Conservation (phyloP, 345 rosid genomes). For the Dipteronia dyeriana region DNA sequence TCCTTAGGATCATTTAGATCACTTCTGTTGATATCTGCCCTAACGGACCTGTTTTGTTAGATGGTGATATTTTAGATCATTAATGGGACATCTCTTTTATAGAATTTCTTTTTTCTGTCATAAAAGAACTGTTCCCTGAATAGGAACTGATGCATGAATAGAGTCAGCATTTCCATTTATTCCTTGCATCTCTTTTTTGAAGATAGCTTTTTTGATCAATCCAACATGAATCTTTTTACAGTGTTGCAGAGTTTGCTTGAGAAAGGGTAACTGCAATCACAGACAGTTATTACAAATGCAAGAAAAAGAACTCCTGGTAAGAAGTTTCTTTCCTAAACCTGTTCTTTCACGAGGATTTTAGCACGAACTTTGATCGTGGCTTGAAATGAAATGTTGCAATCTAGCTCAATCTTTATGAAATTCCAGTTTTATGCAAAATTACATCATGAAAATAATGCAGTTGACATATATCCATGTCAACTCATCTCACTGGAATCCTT, state of each 20-base stretch:
- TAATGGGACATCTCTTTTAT: neutral
- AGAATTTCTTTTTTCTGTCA: neutral
- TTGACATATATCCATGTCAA: neutral
- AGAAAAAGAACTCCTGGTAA: constrained; percentile 74
- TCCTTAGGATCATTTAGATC: no score
- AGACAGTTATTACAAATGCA: constrained; percentile 56
- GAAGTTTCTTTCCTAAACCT: constrained; percentile 20
- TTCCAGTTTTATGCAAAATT: neutral
- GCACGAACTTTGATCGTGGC: neutral
- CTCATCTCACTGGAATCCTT: neutral
- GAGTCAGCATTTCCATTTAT: neutral
- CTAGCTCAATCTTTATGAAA: neutral
- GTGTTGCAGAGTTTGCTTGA: constrained; percentile 49
- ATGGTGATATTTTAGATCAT: no score
- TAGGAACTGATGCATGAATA: neutral
- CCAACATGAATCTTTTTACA: constrained; percentile 32
- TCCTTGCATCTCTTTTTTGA: neutral
- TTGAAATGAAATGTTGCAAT: constrained; percentile 2
- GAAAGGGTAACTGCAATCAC: constrained; percentile 45
- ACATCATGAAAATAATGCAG: neutral
- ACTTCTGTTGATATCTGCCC: no score
- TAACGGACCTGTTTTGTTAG: neutral
- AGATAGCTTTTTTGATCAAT: neutral
- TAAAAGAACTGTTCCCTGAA: neutral
- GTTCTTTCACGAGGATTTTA: neutral